Base-by-base conservation (phyloP, 129 eudicot species). In the Lonicera japonica region DNA sequence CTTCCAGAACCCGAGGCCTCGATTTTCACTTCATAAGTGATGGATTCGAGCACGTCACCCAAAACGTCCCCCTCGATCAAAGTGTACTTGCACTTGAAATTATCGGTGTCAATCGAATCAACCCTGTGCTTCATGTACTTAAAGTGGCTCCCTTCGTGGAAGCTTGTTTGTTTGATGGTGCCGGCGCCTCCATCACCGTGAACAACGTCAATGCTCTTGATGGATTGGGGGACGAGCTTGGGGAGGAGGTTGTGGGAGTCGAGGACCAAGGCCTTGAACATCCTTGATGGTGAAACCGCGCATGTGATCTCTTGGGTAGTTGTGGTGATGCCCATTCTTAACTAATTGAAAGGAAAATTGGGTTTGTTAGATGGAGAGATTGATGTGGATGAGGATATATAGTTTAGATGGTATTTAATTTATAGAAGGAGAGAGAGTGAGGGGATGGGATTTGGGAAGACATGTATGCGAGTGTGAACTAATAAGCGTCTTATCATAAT, bases 101-200 rank as follows among this genome's bases (percentile, higher is more conserved):
- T 61, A 21, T 61, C 54, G 11, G 21, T 22, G 14, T 61, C 66
- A 29, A 61, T 0, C 19, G 65, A 22, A 22, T 61, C 66, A 1
- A 61, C 23, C 23, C 54, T 50, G 46, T 61, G 54, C 54, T 43
- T 61, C 54, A 43, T 50, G n/a, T 40, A 61, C 54, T 61, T 61
- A 20, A 61, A 6, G 40, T 48, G 53, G 21, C 54, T 19, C 8
- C 54, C 66, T 60, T 48, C 54, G 1, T 60, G 18, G 50, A 55
- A 66, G 25, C 54, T 40, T 15, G 53, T 39, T 41, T 66, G 63
- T 18, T 53, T 66, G 21, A 54, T 66, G 40, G 21, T 66, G 45
- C 67, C 67, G 14, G 67, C 55, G n/a, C 67, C 67, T 46, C 67
- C 67, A 16, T 62, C 24, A 11, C 67, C 67, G 11, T 62, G 23